A percentile compares a stretch with the other conserved stretches of the same genome.
Conservation (phyloP, 176 grass and related monocot genomes). For the Olyra latifolia region DNA sequence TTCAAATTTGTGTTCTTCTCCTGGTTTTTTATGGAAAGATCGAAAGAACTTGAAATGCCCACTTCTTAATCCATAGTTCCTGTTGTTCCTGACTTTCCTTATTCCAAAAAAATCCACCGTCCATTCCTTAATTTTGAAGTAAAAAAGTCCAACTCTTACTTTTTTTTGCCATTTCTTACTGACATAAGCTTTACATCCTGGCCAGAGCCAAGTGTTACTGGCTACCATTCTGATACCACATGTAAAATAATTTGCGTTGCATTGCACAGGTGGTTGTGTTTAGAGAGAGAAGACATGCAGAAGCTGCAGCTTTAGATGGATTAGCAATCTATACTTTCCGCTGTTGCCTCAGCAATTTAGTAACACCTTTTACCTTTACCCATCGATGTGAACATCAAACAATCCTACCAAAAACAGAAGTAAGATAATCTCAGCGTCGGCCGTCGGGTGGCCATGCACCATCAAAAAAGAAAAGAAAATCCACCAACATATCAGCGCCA, state of each 20-base stretch:
- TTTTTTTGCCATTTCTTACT: background rate
- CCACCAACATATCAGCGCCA: background rate
- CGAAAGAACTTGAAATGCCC: background rate
- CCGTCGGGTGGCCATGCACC: background rate
- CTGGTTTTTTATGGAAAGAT: background rate
- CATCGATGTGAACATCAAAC: background rate
- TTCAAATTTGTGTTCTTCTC: background rate
- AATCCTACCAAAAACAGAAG: background rate
- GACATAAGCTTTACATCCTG: background rate
- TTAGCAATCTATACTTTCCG: background rate
- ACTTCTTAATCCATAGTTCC: background rate
- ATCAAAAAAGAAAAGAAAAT: background rate
- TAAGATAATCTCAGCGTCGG: no score
- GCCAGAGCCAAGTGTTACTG: background rate
- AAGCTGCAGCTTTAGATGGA: background rate
- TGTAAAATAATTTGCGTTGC: background rate
- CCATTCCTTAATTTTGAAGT: background rate
- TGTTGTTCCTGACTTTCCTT: background rate
- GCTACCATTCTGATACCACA: background rate
- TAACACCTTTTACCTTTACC: background rate
- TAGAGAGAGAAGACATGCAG: background rate
- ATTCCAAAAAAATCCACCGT: background rate
- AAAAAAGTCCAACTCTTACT: background rate
- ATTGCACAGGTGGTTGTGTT: background rate
- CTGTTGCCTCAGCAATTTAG: background rate